These are phyloP conservation scores for Thelephora ganbajun DNA, from an alignment of 768 basidiomycete species.

Conservation along the genomic window DNA sequence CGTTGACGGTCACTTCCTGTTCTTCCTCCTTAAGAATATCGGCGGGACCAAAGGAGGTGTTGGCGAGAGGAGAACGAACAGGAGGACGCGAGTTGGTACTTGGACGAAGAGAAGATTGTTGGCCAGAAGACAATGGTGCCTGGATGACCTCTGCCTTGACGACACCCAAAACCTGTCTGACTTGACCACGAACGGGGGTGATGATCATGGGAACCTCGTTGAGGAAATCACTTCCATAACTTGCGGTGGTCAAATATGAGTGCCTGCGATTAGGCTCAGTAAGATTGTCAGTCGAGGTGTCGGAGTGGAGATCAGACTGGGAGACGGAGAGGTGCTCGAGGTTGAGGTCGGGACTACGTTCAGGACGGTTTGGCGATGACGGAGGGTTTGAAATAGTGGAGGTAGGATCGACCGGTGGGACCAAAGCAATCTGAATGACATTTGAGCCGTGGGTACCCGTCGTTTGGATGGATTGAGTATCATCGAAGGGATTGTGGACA, in stretches of 20 bases:
- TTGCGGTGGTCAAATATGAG: slow-evolving; percentile 64
- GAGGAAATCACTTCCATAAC: slow-evolving; percentile 66
- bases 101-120: slow-evolving; percentile 22
- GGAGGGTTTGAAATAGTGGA: slow-evolving; percentile 9
- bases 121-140: slow-evolving; percentile 27
- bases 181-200: slow-evolving; percentile 46
- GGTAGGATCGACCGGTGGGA: slow-evolving; percentile 38
- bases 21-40: slow-evolving; percentile 42
- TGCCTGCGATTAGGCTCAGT: slow-evolving; percentile 31
- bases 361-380: slow-evolving; percentile 33
- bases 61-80: slow-evolving; percentile 53
- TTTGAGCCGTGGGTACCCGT: slow-evolving; percentile 71
- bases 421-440: slow-evolving; percentile 77
- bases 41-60: slow-evolving; percentile 55
- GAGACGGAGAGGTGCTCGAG: slow-evolving; percentile 52
- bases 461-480: slow-evolving; percentile 70
- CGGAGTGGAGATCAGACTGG: slow-evolving; percentile 20
- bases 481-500: slow-evolving; percentile 60
- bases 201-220: slow-evolving; percentile 76
- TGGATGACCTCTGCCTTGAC: slow-evolving; percentile 71
- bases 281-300: background rate
- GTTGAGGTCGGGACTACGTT: slow-evolving; percentile 45
- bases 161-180: slow-evolving; percentile 63
- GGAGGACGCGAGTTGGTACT: slow-evolving; percentile 24
- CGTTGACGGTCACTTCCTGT: slow-evolving; percentile 12